A percentile compares a stretch with the other conserved stretches of the same genome.
These are phyloP conservation scores for Hysterium pulicare DNA, from an alignment of 2,329 filamentous ascomycete species.

Conservation along the genomic window DNA sequence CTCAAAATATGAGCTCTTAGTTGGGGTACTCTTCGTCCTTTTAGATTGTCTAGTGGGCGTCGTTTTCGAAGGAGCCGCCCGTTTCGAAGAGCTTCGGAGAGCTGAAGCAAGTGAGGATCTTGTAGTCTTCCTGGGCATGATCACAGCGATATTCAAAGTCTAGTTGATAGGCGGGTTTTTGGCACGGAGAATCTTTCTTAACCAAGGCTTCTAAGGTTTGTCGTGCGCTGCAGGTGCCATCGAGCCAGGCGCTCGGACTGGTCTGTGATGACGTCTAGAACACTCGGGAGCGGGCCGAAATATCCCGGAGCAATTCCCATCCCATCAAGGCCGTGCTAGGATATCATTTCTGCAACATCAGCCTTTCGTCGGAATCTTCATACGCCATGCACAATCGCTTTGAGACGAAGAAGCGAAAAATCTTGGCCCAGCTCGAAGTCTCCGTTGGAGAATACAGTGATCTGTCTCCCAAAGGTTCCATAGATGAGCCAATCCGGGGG, in stretches of 20 bases:
- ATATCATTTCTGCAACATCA: no score
- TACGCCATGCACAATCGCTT: slow-evolving; percentile 35
- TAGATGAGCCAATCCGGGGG: slow-evolving; percentile 74
- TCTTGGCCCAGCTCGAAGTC: slow-evolving; percentile 66
- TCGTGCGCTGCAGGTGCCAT: no score
- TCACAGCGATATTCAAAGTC: no score
- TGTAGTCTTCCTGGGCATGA: slow-evolving; percentile 29
- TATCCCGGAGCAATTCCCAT: no score
- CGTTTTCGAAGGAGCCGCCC: slow-evolving; percentile 24
- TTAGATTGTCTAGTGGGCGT: slow-evolving; percentile 33
- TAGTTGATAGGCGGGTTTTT: no score
- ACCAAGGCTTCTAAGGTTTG: no score
- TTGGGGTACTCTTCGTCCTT: slow-evolving; percentile 27
- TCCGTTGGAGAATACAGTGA: slow-evolving; percentile 74
- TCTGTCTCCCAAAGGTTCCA: slow-evolving; percentile 80
- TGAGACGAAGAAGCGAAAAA: slow-evolving; percentile 63
- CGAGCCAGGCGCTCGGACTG: no score
- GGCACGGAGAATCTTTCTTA: no score
- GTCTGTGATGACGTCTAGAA: no score
- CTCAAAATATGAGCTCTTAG: slow-evolving; percentile 34
- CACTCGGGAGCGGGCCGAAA: no score
- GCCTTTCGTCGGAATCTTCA: slow-evolving; percentile 4
- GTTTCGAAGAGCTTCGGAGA: slow-evolving; percentile 33
- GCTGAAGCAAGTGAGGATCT: slow-evolving; percentile 16
- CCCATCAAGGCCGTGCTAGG: no score